A percentile compares a stretch with the other conserved stretches of the same genome.
Evolutionary conservation across 1,284 basidiomycete species (phyloP).

Genomic region (Naganishia sp.): DNA sequence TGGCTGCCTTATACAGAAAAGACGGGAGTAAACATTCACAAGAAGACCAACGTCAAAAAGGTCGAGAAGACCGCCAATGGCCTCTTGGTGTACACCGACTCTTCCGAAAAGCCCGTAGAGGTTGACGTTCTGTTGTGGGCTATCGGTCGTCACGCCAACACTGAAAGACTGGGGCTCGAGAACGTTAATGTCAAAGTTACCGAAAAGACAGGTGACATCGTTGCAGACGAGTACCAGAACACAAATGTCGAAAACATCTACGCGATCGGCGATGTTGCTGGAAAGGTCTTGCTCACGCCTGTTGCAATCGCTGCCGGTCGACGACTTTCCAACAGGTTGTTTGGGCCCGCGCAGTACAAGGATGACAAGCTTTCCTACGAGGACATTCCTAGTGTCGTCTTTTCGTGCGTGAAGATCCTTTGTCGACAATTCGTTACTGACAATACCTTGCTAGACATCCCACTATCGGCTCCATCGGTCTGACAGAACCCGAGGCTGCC

Average conservation of each 20-base stretch:
- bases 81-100: slow-evolving; percentile 67
- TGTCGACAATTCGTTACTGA: slow-evolving; percentile 10
- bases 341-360: slow-evolving; percentile 80
- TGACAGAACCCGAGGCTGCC: slow-evolving; percentile 86
- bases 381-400: slow-evolving; percentile 90
- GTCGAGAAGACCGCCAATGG: slow-evolving; percentile 70
- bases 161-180: slow-evolving; percentile 75
- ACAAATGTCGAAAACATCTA: slow-evolving; percentile 71
- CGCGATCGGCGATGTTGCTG: slow-evolving; percentile 88
- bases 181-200: slow-evolving; percentile 70
- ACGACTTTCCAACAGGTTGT: slow-evolving; percentile 83
- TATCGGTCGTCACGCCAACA: slow-evolving; percentile 83
- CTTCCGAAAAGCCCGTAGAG: slow-evolving; percentile 71
- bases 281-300: slow-evolving; percentile 91
- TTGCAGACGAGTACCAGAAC: slow-evolving; percentile 90
- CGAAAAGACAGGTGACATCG: slow-evolving; percentile 74
- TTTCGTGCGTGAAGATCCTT: slow-evolving; percentile 66
- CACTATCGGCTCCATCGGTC: slow-evolving; percentile 84
- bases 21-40: slow-evolving; percentile 85
- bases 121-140: slow-evolving; percentile 93
- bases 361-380: slow-evolving; percentile 85
- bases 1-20: slow-evolving; percentile 52
- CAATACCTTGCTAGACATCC: slow-evolving; percentile 66
- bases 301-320: slow-evolving; percentile 97
- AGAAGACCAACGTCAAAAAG: slow-evolving; percentile 70